Conservation (phyloP, 805 yeast species). For the Nakazawaea ernobii region DNA sequence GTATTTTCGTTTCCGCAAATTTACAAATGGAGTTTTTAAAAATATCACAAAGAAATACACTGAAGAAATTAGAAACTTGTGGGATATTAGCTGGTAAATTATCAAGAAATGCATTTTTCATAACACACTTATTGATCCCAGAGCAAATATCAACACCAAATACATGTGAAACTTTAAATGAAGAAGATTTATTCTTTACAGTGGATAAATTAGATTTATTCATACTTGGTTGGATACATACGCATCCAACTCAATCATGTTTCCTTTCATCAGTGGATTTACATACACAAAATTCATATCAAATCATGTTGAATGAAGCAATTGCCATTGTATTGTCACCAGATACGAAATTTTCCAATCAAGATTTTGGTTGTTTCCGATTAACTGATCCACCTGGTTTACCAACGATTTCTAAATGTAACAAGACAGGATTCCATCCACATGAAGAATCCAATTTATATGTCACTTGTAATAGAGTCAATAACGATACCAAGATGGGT, state of each 20-base stretch:
- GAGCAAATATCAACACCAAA: slow-evolving; percentile 57
- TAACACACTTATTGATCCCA: slow-evolving; percentile 58
- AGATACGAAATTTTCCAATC: slow-evolving; percentile 26
- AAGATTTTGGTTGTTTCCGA: slow-evolving; percentile 51
- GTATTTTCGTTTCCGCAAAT: slow-evolving; percentile 42
- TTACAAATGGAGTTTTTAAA: slow-evolving; percentile 38
- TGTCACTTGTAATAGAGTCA: slow-evolving; percentile 34
- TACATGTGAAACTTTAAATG: slow-evolving; percentile 57
- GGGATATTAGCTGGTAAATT: slow-evolving; percentile 62
- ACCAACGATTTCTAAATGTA: slow-evolving; percentile 47
- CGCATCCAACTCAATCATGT: slow-evolving; percentile 72
- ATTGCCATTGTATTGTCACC: slow-evolving; percentile 67
- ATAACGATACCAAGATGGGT: slow-evolving; percentile 29
- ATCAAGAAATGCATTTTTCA: slow-evolving; percentile 55
- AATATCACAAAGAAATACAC: slow-evolving; percentile 45
- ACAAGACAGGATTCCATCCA: slow-evolving; percentile 51
- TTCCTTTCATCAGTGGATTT: slow-evolving; percentile 60
- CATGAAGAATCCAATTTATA: slow-evolving; percentile 49
- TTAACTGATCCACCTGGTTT: slow-evolving; percentile 64
- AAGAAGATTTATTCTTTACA: slow-evolving; percentile 50
- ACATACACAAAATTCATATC: slow-evolving; percentile 65
- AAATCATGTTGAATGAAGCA: slow-evolving; percentile 64
- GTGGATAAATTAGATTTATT: slow-evolving; percentile 52
- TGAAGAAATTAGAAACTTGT: slow-evolving; percentile 51
- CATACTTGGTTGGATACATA: slow-evolving; percentile 71